Conservation (phyloP, 257 asterid species). For the Solanum tarapatanum region DNA sequence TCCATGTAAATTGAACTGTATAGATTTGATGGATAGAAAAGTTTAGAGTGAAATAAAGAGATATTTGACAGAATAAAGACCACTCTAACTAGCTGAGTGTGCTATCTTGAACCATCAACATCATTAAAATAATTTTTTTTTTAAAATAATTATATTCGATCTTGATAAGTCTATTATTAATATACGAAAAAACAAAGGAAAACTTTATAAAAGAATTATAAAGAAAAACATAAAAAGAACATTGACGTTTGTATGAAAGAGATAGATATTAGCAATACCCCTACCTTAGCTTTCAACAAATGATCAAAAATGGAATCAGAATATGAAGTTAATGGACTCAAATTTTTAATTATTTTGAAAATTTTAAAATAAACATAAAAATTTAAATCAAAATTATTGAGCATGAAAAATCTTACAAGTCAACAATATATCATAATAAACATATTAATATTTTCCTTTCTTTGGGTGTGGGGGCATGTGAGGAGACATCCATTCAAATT, state of each 20-base stretch:
- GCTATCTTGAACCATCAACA: no score
- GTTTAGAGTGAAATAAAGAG: no score
- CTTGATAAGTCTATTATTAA: no score
- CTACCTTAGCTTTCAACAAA: background rate
- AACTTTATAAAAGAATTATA: no score
- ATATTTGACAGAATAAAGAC: no score
- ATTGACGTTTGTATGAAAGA: background rate
- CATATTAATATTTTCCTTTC: background rate
- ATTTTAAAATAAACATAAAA: background rate
- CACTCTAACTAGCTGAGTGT: no score
- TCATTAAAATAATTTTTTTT: no score
- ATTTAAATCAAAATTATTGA: background rate
- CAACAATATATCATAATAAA: background rate
- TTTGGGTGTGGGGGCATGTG: background rate
- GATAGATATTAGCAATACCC: background rate
- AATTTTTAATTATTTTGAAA: background rate
- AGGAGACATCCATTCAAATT: background rate
- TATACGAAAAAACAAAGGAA: no score
- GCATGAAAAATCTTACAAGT: accelerated
- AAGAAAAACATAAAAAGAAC: no score
- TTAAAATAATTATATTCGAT: no score
- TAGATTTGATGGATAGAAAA: no score
- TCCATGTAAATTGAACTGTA: no score
- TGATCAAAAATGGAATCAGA: background rate
- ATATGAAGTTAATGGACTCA: background rate